phyloP scores from a whole-genome alignment of 106 monocot species.

The Phalaenopsis equestris region DNA sequence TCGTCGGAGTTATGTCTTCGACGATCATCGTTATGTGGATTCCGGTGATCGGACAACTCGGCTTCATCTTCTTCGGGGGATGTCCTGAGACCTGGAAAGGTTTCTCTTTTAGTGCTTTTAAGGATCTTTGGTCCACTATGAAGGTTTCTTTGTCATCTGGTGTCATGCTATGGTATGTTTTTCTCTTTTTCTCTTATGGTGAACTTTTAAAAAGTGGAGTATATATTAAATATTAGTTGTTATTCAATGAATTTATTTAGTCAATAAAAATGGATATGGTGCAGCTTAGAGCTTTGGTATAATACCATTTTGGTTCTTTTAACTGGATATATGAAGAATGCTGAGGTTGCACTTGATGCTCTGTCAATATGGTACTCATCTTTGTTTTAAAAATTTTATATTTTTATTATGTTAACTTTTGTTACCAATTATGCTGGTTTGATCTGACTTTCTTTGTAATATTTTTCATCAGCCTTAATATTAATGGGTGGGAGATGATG shows the following conservation, averaged over 20 bases:
- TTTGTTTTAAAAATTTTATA: not conserved
- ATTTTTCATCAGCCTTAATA: conserved; percentile 40
- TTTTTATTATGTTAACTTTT: not conserved
- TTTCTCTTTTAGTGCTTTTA: conserved; percentile 32
- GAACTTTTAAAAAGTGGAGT: not conserved
- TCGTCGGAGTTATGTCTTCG: conserved; percentile 34
- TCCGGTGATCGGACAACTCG: conserved; percentile 32
- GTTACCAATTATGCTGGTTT: not conserved
- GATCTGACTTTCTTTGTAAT: not conserved
- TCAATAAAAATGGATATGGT: not conserved
- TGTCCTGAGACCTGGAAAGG: conserved; percentile 55
- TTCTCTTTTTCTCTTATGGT: not conserved
- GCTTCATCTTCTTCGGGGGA: conserved; percentile 32
- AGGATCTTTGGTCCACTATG: conserved; percentile 26
- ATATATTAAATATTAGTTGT: not conserved
- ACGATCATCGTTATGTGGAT: conserved; percentile 46
- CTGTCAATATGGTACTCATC: conserved; percentile 61
- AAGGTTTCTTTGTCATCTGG: conserved; percentile 72
- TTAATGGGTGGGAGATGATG: conserved; percentile 85
- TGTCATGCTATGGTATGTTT: conserved; percentile 64
- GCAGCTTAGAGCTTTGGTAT: conserved; percentile 76
- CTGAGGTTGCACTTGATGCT: conserved; percentile 74
- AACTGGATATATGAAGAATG: conserved; percentile 60
- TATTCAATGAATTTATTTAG: not conserved
- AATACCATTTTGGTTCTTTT: conserved; percentile 54